Percentiles rank a stretch among this genome's conserved stretches.
Conservation (phyloP, 2,329 filamentous ascomycete species). For the Ophiostoma perfectum region DNA sequence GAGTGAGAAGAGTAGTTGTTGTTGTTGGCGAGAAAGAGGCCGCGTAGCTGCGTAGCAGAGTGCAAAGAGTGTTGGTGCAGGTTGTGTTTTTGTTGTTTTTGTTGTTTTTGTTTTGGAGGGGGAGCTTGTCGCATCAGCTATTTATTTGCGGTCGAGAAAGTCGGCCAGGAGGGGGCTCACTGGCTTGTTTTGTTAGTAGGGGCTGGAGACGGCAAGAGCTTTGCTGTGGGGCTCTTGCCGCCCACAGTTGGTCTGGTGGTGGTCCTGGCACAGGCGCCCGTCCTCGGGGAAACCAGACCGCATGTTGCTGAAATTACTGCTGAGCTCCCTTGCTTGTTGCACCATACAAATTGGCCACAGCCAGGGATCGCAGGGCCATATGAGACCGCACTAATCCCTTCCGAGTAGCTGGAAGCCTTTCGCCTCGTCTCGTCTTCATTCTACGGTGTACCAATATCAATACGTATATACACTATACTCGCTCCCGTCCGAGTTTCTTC, state of each 20-base stretch:
- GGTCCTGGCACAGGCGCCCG: slow-evolving; percentile 5
- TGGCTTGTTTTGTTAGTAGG: slow-evolving; percentile 9
- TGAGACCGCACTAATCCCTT: slow-evolving; percentile 14
- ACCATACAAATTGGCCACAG: slow-evolving; percentile 2
- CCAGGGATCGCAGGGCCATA: neutral
- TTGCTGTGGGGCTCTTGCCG: slow-evolving; percentile 6
- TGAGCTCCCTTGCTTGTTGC: slow-evolving; percentile 14
- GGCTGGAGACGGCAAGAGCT: slow-evolving; percentile 3
- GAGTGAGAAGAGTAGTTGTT: neutral
- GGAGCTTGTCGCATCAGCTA: slow-evolving; percentile 18
- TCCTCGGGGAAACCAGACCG: slow-evolving; percentile 22
- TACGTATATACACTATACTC: no score
- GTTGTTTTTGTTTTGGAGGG: slow-evolving; percentile 11
- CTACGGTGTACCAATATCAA: no score
- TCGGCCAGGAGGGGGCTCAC: slow-evolving; percentile 11
- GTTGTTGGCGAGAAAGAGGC: neutral
- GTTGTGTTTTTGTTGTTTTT: neutral
- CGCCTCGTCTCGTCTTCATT: neutral
- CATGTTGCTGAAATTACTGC: neutral
- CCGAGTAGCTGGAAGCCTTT: neutral
- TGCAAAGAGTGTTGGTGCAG: neutral
- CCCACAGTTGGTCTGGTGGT: slow-evolving; percentile 1
- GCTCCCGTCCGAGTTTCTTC: no score
- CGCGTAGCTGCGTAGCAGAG: neutral
- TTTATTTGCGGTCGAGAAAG: slow-evolving; percentile 16